Percentiles rank a stretch among this genome's conserved stretches.
These are phyloP conservation scores for Phialemonium atrogriseum DNA, from an alignment of 2,329 filamentous ascomycete species.

Conservation along the genomic window DNA sequence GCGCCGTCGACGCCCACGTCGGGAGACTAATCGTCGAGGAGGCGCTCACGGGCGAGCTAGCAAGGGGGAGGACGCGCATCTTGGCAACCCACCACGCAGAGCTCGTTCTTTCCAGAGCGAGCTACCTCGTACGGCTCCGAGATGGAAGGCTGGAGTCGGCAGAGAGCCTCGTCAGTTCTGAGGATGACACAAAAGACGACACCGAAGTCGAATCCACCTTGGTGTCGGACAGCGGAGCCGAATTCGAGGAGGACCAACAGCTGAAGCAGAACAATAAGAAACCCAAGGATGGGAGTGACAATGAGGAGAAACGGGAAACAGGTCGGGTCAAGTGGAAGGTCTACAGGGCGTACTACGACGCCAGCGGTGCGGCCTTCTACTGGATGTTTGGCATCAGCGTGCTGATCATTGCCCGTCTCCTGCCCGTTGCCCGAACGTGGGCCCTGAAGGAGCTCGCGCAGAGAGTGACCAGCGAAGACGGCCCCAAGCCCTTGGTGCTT, in stretches of 20 bases:
- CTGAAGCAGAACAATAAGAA: not conserved
- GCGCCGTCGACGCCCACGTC: slow-evolving; percentile 37
- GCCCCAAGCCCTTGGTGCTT: not conserved
- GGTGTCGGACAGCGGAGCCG: not conserved
- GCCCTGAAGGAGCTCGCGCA: slow-evolving; percentile 24
- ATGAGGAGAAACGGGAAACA: slow-evolving; percentile 21
- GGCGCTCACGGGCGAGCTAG: slow-evolving; percentile 43
- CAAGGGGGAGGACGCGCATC: slow-evolving; percentile 48
- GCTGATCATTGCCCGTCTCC: slow-evolving; percentile 16
- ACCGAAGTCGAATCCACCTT: not conserved
- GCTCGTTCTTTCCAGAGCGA: slow-evolving; percentile 20
- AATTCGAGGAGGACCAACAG: slow-evolving; percentile 5
- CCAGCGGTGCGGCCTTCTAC: slow-evolving; percentile 17
- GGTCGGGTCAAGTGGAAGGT: slow-evolving; percentile 24
- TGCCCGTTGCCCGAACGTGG: slow-evolving; percentile 21
- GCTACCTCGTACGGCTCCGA: slow-evolving; percentile 20
- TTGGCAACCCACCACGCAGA: slow-evolving; percentile 47
- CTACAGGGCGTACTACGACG: slow-evolving; percentile 23
- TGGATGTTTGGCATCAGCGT: slow-evolving; percentile 17
- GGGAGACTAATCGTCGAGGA: slow-evolving; percentile 39
- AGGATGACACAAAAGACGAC: not conserved
- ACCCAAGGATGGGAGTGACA: slow-evolving; percentile 8
- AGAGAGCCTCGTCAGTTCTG: slow-evolving; percentile 7
- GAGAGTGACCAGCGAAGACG: slow-evolving; percentile 12
- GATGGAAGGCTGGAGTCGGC: slow-evolving; percentile 17